phyloP scores from a whole-genome alignment of 2,329 filamentous ascomycete species.

The Colletotrichum magnum region DNA sequence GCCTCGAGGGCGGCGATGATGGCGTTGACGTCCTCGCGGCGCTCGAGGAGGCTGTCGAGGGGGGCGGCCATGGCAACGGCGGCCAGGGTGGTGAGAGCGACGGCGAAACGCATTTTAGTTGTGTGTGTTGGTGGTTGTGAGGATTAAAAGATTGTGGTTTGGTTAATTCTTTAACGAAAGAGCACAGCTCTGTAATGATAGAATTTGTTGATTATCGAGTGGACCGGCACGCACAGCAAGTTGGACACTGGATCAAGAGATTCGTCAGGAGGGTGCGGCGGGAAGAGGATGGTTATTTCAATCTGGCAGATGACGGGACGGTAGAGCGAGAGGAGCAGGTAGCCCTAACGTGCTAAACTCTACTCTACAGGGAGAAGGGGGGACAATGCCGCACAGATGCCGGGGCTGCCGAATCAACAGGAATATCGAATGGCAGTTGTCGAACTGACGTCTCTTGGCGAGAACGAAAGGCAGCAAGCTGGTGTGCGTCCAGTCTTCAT shows the following conservation, averaged over 20 bases:
- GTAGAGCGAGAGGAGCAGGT: too few species aligned
- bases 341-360: not conserved
- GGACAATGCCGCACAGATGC: conserved; percentile 9
- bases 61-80: conserved; percentile 33
- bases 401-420: conserved; percentile 5
- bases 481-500: not conserved
- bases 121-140: not conserved
- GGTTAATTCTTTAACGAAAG: not conserved
- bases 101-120: conserved; percentile 34
- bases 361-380: not conserved
- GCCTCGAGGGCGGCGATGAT: conserved; percentile 18
- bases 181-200: conserved; percentile 28
- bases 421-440: conserved; percentile 33
- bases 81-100: conserved; percentile 33
- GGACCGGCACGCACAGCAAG: conserved; percentile 12
- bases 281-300: conserved; percentile 25
- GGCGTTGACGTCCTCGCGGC: conserved; percentile 19
- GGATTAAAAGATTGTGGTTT: not conserved
- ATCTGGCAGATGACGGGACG: not conserved
- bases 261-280: not conserved
- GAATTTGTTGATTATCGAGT: not conserved
- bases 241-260: not conserved
- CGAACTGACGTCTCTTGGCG: conserved; percentile 28
- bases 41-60: conserved; percentile 18
- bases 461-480: not conserved